These are phyloP conservation scores for Diophrys appendiculata DNA, from an alignment of 73 alveolate genomes.

Conservation along the genomic window DNA sequence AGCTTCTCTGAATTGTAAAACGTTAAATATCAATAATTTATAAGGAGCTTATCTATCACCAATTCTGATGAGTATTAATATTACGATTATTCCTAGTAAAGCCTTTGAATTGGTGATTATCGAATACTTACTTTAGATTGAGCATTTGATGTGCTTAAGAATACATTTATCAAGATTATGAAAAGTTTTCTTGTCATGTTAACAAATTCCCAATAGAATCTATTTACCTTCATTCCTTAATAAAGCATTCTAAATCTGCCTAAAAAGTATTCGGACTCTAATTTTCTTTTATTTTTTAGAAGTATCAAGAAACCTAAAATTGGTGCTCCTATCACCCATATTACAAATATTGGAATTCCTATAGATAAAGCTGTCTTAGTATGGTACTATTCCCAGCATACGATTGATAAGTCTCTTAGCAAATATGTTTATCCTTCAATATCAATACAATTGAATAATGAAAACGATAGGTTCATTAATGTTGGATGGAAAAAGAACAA, in stretches of 20 bases:
- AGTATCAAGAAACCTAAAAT: constrained; percentile 1
- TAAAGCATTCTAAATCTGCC: not conserved
- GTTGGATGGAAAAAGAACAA: constrained; percentile 14
- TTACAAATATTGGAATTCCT: not conserved
- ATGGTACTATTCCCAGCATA: no score
- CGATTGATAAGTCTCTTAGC: no score
- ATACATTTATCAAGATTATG: no score
- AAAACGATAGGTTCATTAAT: not conserved
- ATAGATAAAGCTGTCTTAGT: no score
- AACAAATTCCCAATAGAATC: constrained; percentile 27
- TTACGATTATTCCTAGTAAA: not conserved
- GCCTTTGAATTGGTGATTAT: not conserved
- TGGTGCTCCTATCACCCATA: constrained; percentile 13
- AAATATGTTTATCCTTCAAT: no score
- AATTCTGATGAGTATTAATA: not conserved
- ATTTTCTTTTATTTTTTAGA: not conserved
- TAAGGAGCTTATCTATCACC: not conserved
- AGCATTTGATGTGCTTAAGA: no score
- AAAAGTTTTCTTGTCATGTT: constrained; percentile 5
- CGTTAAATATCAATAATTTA: not conserved
- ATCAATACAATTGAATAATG: constrained; percentile 1
- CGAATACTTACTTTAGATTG: no score
- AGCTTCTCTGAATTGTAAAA: not conserved
- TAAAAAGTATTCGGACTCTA: not conserved
- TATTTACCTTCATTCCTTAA: constrained; percentile 6